Percentiles rank a stretch among this genome's conserved stretches.
phyloP scores from a whole-genome alignment of 805 yeast species.

The Cephaloascus albidus region DNA sequence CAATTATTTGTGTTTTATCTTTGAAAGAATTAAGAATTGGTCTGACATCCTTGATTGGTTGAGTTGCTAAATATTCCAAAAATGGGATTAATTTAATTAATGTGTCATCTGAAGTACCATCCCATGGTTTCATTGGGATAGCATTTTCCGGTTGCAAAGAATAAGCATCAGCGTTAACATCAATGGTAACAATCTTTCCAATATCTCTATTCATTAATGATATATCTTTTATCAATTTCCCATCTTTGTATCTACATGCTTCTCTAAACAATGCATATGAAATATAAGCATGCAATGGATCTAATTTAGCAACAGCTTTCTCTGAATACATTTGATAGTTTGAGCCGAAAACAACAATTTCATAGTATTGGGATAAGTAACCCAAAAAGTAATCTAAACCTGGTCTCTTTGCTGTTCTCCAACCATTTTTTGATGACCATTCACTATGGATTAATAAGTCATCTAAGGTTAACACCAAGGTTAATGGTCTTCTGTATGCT shows the following conservation, averaged over 20 bases:
- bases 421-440: slow-evolving; percentile 87
- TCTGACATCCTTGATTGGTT: slow-evolving; percentile 79
- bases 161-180: slow-evolving; percentile 63
- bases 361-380: slow-evolving; percentile 90
- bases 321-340: slow-evolving; percentile 83
- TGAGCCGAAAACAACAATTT: slow-evolving; percentile 83
- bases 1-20: slow-evolving; percentile 58
- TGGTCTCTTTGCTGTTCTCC: slow-evolving; percentile 99
- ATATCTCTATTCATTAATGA: slow-evolving; percentile 86
- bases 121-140: slow-evolving; percentile 79
- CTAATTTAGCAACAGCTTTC: slow-evolving; percentile 76
- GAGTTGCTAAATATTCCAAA: slow-evolving; percentile 90
- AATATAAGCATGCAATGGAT: slow-evolving; percentile 85
- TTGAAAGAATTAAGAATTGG: slow-evolving; percentile 71
- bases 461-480: slow-evolving; percentile 82
- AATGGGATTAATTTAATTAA: slow-evolving; percentile 81
- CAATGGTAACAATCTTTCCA: slow-evolving; percentile 70
- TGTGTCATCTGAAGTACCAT: slow-evolving; percentile 74
- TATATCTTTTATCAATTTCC: slow-evolving; percentile 83
- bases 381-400: slow-evolving; percentile 96
- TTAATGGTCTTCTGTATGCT: slow-evolving; percentile 86
- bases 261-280: slow-evolving; percentile 85
- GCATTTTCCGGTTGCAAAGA: slow-evolving; percentile 91
- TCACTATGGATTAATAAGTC: slow-evolving; percentile 85
- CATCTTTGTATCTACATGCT: slow-evolving; percentile 84